A percentile compares a stretch with the other conserved stretches of the same genome.
Conservation (phyloP, 176 grass and related monocot genomes). For the Tillandsia fasciculata region DNA sequence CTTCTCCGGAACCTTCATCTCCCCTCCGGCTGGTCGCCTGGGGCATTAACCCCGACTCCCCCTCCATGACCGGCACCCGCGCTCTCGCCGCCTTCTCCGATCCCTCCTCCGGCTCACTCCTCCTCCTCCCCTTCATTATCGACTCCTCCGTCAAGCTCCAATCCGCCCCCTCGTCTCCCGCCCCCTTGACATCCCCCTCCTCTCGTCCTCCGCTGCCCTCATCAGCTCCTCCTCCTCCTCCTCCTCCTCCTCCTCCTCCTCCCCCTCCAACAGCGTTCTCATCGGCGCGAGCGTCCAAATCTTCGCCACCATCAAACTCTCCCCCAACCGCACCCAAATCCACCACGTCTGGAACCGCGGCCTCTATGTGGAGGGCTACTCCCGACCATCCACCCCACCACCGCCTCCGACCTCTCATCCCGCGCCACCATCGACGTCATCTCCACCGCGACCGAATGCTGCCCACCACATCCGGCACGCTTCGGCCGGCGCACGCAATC, state of each 20-base stretch:
- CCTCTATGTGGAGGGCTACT: slow-evolving; percentile 95
- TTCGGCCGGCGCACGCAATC: slow-evolving; percentile 50
- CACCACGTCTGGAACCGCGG: slow-evolving; percentile 92
- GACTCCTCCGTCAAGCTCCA: slow-evolving; percentile 74
- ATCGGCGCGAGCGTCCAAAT: slow-evolving; percentile 64
- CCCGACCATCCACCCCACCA: slow-evolving; percentile 74
- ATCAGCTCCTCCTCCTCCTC: slow-evolving; percentile 26
- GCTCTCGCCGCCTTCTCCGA: slow-evolving; percentile 79
- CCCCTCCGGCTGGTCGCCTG: slow-evolving; percentile 95
- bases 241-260: slow-evolving; percentile 35
- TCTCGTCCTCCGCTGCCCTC: slow-evolving; percentile 63
- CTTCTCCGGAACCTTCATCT: slow-evolving; percentile 85
- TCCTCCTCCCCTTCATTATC: slow-evolving; percentile 79
- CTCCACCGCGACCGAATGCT: slow-evolving; percentile 60
- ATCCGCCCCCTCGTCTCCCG: slow-evolving; percentile 57
- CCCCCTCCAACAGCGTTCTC: slow-evolving; percentile 30
- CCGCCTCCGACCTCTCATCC: slow-evolving; percentile 80
- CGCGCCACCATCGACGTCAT: slow-evolving; percentile 78
- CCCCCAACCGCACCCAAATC: slow-evolving; percentile 65
- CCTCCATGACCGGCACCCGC: slow-evolving; percentile 78
- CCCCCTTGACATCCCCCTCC: slow-evolving; percentile 59
- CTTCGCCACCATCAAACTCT: slow-evolving; percentile 53
- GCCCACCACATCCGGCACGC: slow-evolving; percentile 20
- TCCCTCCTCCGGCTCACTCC: slow-evolving; percentile 60
- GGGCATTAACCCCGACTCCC: slow-evolving; percentile 67